Conservation (phyloP, 1,284 basidiomycete genomes). For the Chondrostereum purpureum region DNA sequence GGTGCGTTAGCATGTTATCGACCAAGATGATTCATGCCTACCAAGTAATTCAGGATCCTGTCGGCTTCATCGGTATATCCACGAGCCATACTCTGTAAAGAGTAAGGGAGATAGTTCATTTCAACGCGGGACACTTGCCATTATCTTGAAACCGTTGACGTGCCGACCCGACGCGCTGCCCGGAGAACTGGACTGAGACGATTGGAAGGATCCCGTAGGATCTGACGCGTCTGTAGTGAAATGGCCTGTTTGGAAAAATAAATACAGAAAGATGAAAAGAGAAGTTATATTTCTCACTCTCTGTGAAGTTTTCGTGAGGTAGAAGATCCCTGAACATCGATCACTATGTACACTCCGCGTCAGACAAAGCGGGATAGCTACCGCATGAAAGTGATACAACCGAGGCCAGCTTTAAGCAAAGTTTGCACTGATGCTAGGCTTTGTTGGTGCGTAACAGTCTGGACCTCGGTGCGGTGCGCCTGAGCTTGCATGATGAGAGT, state of each 20-base stretch:
- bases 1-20: slow-evolving; percentile 7
- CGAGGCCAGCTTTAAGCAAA: slow-evolving; percentile 64
- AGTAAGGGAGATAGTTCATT: slow-evolving; percentile 14
- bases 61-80: slow-evolving; percentile 77
- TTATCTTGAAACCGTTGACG: slow-evolving; percentile 52
- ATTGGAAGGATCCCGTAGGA: not conserved
- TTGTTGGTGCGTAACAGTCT: slow-evolving; percentile 50
- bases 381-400: slow-evolving; percentile 74
- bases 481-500: slow-evolving; percentile 16
- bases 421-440: slow-evolving; percentile 66
- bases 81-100: slow-evolving; percentile 58
- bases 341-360: not conserved
- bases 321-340: slow-evolving; percentile 50
- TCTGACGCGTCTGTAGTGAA: slow-evolving; percentile 40
- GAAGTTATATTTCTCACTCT: slow-evolving; percentile 36
- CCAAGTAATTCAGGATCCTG: slow-evolving; percentile 71
- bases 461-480: slow-evolving; percentile 19
- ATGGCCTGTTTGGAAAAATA: slow-evolving; percentile 34
- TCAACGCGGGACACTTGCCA: no score
- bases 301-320: slow-evolving; percentile 74
- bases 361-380: slow-evolving; percentile 19
- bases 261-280: slow-evolving; percentile 10
- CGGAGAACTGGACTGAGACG: not conserved
- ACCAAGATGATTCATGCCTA: slow-evolving; percentile 20
- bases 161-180: slow-evolving; percentile 23